A percentile compares a stretch with the other conserved stretches of the same genome.
These are phyloP conservation scores for Hymenoscyphus scutula DNA, from an alignment of 2,329 filamentous ascomycete species.

Conservation along the genomic window DNA sequence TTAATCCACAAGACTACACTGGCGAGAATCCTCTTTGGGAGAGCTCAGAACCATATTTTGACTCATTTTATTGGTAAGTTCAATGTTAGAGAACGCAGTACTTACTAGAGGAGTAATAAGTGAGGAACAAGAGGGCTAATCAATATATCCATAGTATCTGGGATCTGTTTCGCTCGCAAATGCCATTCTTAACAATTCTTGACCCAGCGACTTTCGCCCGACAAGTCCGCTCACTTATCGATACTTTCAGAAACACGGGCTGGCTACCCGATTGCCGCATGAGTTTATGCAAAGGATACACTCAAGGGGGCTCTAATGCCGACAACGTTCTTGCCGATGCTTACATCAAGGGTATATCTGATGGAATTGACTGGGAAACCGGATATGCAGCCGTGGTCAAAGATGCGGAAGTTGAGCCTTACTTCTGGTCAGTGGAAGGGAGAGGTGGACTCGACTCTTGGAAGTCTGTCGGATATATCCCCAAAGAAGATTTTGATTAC, in stretches of 20 bases:
- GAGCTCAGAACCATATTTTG: constrained; percentile 67
- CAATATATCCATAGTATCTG: constrained; percentile 51
- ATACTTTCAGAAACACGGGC: constrained; percentile 64
- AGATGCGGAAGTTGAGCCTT: constrained; percentile 51
- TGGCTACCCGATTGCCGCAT: constrained; percentile 48
- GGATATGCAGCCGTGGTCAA: constrained; percentile 70
- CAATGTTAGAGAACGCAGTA: constrained; percentile 65
- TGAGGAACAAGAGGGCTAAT: constrained; percentile 45
- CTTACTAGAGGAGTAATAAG: constrained; percentile 68
- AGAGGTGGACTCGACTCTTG: constrained; percentile 69
- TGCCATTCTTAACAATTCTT: constrained; percentile 65
- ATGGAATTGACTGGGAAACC: constrained; percentile 65
- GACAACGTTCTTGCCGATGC: constrained; percentile 67
- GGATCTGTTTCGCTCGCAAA: constrained; percentile 67
- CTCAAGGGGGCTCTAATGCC: constrained; percentile 70
- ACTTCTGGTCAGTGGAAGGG: constrained; percentile 67
- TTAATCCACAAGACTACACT: constrained; percentile 71
- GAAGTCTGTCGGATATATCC: constrained; percentile 69
- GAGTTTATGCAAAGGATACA: constrained; percentile 69
- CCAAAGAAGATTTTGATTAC: constrained; percentile 63
- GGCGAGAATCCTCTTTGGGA: constrained; percentile 69
- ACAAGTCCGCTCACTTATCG: constrained; percentile 70
- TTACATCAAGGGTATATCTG: constrained; percentile 61
- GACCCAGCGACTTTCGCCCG: constrained; percentile 61
- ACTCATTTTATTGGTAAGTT: constrained; percentile 64